Conservation (phyloP, 2,329 filamentous ascomycete genomes). For the Trichoderma sp. region DNA sequence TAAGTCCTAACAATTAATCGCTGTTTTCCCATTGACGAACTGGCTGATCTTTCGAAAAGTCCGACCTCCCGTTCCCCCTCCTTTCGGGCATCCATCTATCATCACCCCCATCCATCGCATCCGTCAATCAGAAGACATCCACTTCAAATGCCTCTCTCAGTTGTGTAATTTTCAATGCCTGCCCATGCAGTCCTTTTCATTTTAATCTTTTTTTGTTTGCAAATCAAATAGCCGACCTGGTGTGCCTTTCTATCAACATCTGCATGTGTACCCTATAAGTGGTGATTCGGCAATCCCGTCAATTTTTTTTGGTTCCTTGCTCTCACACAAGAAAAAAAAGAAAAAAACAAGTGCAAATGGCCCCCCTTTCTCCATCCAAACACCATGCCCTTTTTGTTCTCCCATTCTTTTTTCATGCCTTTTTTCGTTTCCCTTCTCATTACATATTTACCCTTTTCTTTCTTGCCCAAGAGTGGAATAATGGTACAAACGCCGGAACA, state of each 20-base stretch:
- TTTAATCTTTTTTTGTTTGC: background rate
- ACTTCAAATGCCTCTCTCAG: background rate
- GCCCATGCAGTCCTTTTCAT: background rate
- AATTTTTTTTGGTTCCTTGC: background rate
- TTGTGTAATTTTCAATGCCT: background rate
- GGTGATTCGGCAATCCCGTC: background rate
- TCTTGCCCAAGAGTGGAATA: conserved; percentile 11
- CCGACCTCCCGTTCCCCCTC: background rate
- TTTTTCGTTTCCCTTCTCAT: background rate
- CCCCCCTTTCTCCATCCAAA: background rate
- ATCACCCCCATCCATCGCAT: background rate
- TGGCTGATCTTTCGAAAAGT: background rate
- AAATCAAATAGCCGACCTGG: background rate
- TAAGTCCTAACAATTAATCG: background rate
- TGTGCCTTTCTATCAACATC: background rate
- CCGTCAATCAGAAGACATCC: background rate
- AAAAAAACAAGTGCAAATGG: background rate
- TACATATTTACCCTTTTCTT: background rate
- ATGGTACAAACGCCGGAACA: conserved; percentile 11
- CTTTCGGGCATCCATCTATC: background rate
- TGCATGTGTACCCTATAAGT: background rate
- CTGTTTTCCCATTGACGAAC: background rate
- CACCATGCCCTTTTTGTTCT: background rate
- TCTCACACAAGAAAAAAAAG: background rate
- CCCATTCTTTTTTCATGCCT: background rate